Conservation (phyloP, 177 flowering plant species). For the Vitis hybrid region DNA sequence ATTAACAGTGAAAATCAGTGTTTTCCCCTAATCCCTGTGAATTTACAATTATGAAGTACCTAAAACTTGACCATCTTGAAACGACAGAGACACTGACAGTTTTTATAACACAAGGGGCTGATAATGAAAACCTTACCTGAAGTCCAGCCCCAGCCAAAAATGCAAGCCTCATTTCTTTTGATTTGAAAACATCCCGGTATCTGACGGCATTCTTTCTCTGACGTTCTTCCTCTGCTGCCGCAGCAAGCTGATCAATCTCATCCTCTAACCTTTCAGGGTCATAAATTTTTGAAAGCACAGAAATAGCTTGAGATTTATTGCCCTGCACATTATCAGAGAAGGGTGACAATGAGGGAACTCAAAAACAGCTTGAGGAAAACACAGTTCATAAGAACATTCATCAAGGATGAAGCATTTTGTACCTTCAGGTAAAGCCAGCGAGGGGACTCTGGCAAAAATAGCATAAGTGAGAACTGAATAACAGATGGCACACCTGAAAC, state of each 20-base stretch:
- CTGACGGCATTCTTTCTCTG: slow-evolving; percentile 43
- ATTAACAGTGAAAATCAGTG: too few relatives aligned
- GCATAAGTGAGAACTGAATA: slow-evolving; percentile 69
- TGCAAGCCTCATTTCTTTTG: slow-evolving; percentile 85
- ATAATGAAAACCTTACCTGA: slow-evolving; percentile 53
- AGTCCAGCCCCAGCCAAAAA: slow-evolving; percentile 96
- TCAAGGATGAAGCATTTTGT: neutral
- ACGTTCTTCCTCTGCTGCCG: slow-evolving; percentile 57
- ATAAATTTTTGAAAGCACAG: slow-evolving; percentile 79
- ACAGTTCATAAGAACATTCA: too few relatives aligned
- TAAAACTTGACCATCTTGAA: too few relatives aligned
- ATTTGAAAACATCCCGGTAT: slow-evolving; percentile 64
- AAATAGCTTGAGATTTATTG: slow-evolving; percentile 59
- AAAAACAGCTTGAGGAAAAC: neutral
- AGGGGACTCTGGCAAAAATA: slow-evolving; percentile 82
- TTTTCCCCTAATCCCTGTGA: too few relatives aligned
- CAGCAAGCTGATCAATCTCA: slow-evolving; percentile 74
- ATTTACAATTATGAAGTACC: neutral
- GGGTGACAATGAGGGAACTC: neutral
- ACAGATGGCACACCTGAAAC: slow-evolving; percentile 76
- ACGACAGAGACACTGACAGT: too few relatives aligned
- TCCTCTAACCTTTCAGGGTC: slow-evolving; percentile 73
- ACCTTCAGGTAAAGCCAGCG: slow-evolving; percentile 90
- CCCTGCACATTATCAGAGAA: slow-evolving; percentile 32
- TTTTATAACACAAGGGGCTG: too few relatives aligned